These are phyloP conservation scores for Fusarium sp. DNA, from an alignment of 2,329 filamentous ascomycete species.

Conservation along the genomic window DNA sequence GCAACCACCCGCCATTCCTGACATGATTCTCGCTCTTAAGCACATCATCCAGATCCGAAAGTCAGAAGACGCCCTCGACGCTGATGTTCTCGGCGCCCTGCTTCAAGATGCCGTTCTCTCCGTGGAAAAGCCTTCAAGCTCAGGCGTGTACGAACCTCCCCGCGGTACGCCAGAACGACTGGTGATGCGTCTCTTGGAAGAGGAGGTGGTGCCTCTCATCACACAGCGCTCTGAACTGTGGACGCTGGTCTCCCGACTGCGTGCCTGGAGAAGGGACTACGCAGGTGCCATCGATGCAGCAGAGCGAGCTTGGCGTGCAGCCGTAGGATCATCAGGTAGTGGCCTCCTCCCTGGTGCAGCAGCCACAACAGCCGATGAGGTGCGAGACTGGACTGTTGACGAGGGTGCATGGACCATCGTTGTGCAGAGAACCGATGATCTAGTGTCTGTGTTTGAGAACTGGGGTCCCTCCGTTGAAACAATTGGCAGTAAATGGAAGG, in stretches of 20 bases:
- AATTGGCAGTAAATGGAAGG: conserved; percentile 86
- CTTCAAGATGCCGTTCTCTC: conserved; percentile 76
- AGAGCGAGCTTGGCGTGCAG: conserved; percentile 90
- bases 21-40: conserved; percentile 81
- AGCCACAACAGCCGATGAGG: conserved; percentile 49
- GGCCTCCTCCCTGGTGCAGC: conserved; percentile 61
- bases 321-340: conserved; percentile 65
- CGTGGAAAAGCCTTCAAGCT: conserved; percentile 52
- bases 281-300: conserved; percentile 82
- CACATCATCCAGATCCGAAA: conserved; percentile 82
- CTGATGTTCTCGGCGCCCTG: conserved; percentile 77
- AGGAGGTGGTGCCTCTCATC: conserved; percentile 83
- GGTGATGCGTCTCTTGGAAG: conserved; percentile 80
- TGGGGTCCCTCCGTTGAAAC: conserved; percentile 74
- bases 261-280: conserved; percentile 79
- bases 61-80: conserved; percentile 83
- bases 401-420: conserved; percentile 77
- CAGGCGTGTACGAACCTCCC: conserved; percentile 54
- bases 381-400: conserved; percentile 63
- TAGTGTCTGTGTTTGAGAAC: conserved; percentile 87
- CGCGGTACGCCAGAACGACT: conserved; percentile 73
- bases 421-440: conserved; percentile 81
- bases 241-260: conserved; percentile 78
- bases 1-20: conserved; percentile 78
- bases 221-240: conserved; percentile 83